phyloP scores from a whole-genome alignment of 139 green algal species.

The Desmodesmus armatus region DNA sequence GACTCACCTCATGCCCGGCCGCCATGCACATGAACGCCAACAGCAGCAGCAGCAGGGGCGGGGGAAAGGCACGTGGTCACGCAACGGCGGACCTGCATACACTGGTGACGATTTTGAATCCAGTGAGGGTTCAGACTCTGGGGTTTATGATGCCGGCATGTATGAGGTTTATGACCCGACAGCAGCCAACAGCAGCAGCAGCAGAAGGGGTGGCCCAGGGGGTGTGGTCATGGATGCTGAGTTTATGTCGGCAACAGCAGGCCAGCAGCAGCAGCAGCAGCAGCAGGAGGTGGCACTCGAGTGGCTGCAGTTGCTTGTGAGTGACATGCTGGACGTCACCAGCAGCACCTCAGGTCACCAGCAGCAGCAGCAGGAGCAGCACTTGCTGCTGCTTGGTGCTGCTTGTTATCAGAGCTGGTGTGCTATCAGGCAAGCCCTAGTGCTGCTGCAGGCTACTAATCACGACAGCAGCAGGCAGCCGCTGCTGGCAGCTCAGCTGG shows the following conservation, averaged over 20 bases:
- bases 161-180: too few species aligned
- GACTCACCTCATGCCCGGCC: neutral
- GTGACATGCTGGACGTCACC: slow-evolving; percentile 18
- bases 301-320: slow-evolving; percentile 29
- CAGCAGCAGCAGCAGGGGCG: slow-evolving; percentile 33
- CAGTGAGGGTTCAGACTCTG: neutral
- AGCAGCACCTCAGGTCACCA: neutral
- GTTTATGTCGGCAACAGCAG: neutral
- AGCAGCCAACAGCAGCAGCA: slow-evolving; percentile 19
- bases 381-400: slow-evolving; percentile 13
- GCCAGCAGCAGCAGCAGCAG: slow-evolving; percentile 38
- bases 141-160: neutral
- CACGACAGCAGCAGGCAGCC: slow-evolving; percentile 19
- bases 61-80: neutral
- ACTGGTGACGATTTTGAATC: slow-evolving; percentile 4
- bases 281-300: slow-evolving; percentile 25
- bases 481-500: slow-evolving; percentile 27
- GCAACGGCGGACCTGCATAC: neutral
- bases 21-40: neutral
- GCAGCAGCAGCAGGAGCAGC: slow-evolving; percentile 25
- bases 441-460: slow-evolving; percentile 4
- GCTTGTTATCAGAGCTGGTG: slow-evolving; percentile 4
- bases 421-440: slow-evolving; percentile 23
- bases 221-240: slow-evolving; percentile 24
- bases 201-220: neutral